Percentiles rank a stretch among this genome's conserved stretches.
These are phyloP conservation scores for Pythium biforme DNA, from an alignment of 352 stramenopile species.

Conservation along the genomic window DNA sequence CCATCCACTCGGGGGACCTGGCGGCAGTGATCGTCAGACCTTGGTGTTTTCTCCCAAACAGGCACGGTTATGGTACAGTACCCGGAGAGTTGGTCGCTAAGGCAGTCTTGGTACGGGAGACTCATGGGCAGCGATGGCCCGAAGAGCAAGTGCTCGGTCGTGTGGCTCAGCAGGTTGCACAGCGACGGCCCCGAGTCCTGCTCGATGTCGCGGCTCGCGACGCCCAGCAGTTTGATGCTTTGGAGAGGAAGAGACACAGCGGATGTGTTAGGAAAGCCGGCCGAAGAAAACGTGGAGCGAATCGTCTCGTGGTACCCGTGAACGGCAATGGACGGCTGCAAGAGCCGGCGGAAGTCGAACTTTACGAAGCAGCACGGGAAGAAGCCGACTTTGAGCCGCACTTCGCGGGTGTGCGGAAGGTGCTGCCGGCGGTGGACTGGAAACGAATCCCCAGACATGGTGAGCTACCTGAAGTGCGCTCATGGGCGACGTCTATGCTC, in stretches of 20 bases:
- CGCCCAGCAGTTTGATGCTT: conserved; percentile 45
- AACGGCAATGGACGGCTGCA: conserved; percentile 57
- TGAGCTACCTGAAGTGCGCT: too few species aligned
- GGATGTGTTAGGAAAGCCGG: too few species aligned
- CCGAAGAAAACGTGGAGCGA: neutral
- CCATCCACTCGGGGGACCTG: conserved; percentile 33
- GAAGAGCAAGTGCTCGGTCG: conserved; percentile 45
- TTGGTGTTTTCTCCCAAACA: too few species aligned
- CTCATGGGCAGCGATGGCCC: conserved; percentile 30
- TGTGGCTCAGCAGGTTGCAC: conserved; percentile 60
- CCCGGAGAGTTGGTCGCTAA: conserved; percentile 31
- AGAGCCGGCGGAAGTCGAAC: conserved; percentile 51
- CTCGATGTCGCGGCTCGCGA: conserved; percentile 57
- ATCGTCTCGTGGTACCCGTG: conserved; percentile 42
- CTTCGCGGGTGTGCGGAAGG: conserved; percentile 57
- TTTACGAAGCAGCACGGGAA: conserved; percentile 71
- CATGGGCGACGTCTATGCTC: too few species aligned
- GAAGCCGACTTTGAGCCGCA: conserved; percentile 52
- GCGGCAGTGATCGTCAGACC: too few species aligned
- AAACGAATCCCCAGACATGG: too few species aligned
- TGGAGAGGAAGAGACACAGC: too few species aligned
- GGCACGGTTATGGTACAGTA: too few species aligned
- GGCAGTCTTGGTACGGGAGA: conserved; percentile 29
- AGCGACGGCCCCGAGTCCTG: conserved; percentile 51
- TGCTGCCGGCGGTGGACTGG: conserved; percentile 52